Conservation (phyloP, 305 asterid species). For the Fraxinus baroniana region DNA sequence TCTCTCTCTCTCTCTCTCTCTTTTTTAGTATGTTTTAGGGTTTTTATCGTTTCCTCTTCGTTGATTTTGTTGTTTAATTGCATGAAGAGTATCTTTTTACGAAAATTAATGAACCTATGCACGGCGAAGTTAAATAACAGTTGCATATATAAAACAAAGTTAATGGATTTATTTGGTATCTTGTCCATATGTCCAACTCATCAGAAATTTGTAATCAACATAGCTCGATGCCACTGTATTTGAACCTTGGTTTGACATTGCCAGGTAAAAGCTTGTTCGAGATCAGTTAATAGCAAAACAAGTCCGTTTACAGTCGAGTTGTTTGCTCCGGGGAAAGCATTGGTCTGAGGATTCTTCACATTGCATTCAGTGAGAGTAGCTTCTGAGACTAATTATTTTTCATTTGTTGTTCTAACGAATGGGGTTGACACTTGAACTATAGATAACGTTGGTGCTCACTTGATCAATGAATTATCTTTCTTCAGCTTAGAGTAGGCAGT, state of each 20-base stretch:
- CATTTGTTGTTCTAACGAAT: background rate
- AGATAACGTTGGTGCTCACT: background rate
- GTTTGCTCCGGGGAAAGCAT: background rate
- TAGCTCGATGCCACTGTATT: background rate
- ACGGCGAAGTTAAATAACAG: background rate
- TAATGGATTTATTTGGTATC: background rate
- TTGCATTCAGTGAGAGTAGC: background rate
- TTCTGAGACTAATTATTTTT: background rate
- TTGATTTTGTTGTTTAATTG: background rate
- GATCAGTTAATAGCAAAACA: background rate
- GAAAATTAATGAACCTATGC: background rate
- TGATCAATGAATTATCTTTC: background rate
- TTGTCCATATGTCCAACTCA: background rate
- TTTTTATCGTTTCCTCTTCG: background rate
- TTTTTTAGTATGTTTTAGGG: constrained; percentile 8
- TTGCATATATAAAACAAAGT: background rate
- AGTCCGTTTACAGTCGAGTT: background rate
- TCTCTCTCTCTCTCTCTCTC: no score
- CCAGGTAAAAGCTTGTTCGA: background rate
- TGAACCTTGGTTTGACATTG: background rate
- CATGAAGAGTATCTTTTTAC: background rate
- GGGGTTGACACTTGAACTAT: background rate
- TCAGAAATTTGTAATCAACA: background rate
- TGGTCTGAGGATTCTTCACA: background rate
- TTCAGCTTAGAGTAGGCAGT: background rate